Evolutionary conservation across 2,329 filamentous ascomycete genomes (phyloP), one percentile per base, ranked within the genome.

Genomic region (Claviceps sp.): DNA sequence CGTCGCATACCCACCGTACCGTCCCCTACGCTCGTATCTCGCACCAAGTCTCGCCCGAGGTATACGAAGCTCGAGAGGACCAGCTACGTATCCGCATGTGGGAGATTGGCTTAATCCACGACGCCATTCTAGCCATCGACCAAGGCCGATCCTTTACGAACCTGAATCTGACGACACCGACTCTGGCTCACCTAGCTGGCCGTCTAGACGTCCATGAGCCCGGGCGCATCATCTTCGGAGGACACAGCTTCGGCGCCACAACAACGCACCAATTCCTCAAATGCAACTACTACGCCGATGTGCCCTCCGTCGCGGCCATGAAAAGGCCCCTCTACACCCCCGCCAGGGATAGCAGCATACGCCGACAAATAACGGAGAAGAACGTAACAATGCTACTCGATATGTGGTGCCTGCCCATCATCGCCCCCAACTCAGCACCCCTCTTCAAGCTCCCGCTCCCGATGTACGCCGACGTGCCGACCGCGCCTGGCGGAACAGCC

Each of bases 161-260:
- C 54, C 60, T 83, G 38, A 81, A 82, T 57, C 64, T 70, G 1
- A 72, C 72, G 0, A 70, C 66, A 0, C 61, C 67, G 0, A 64
- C 79, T 3, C 70, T 91, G 0, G 65, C 68, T 11, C 76, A 78
- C 61, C 84, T 94, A 54, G 65, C 72, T 26, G 69, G 71, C n/a
- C 70, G 70, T 51, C 73, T 93, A 47, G 76, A 86, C 55, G 75
- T 94, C 4, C 79, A 83, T 54, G 73, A 77, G 8, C 86, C 86
- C 0, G 88, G 88, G 1, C 79, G 76, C 50, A 81, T 94, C 46
- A 78, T 83, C 43, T 91, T 86, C 63, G 79, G 78, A 0, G 88
- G 88, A 4, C 88, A 95, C 65, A 88, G 84, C 18, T 94, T 94
- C 58, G 88, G 88, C 22, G 84, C 82, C 1, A 78, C 86, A 1